Percentiles rank a stretch among this genome's conserved stretches.
Conservation (phyloP, 2,329 filamentous ascomycete species). For the Zymoseptoria crescenta region DNA sequence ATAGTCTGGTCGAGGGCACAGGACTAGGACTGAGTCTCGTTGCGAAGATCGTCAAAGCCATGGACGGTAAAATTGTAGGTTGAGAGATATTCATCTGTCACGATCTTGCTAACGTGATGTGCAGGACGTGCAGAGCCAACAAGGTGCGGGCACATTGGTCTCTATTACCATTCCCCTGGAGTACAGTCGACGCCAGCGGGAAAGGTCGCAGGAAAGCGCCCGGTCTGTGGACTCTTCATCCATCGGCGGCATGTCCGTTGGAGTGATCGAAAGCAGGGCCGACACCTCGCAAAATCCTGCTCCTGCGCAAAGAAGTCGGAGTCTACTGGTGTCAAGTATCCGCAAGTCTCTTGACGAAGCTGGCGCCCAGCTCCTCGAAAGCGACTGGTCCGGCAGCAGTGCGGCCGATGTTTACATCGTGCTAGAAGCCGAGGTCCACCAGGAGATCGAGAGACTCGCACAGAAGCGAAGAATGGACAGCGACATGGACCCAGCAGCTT, state of each 20-base stretch:
- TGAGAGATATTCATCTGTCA: not conserved
- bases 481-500: slow-evolving; percentile 10
- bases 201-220: not conserved
- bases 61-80: slow-evolving; percentile 42
- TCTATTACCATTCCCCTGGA: slow-evolving; percentile 17
- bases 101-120: not conserved
- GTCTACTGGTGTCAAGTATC: slow-evolving; percentile 13
- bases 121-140: not conserved
- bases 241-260: not conserved
- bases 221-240: not conserved
- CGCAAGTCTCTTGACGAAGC: slow-evolving; percentile 16
- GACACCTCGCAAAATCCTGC: slow-evolving; percentile 8
- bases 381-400: slow-evolving; percentile 15
- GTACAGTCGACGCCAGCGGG: slow-evolving; percentile 8
- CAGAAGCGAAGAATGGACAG: slow-evolving; percentile 8
- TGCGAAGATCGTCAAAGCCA: slow-evolving; percentile 48
- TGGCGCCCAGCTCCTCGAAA: slow-evolving; percentile 10
- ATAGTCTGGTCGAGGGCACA: slow-evolving; percentile 52
- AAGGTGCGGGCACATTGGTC: slow-evolving; percentile 14
- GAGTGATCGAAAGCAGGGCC: slow-evolving; percentile 6
- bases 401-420: slow-evolving; percentile 18
- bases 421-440: slow-evolving; percentile 15
- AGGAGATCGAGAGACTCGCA: slow-evolving; percentile 10
- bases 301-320: not conserved
- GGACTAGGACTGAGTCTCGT: slow-evolving; percentile 62